phyloP scores from a whole-genome alignment of 768 basidiomycete genomes.

The Artomyces pyxidatus region DNA sequence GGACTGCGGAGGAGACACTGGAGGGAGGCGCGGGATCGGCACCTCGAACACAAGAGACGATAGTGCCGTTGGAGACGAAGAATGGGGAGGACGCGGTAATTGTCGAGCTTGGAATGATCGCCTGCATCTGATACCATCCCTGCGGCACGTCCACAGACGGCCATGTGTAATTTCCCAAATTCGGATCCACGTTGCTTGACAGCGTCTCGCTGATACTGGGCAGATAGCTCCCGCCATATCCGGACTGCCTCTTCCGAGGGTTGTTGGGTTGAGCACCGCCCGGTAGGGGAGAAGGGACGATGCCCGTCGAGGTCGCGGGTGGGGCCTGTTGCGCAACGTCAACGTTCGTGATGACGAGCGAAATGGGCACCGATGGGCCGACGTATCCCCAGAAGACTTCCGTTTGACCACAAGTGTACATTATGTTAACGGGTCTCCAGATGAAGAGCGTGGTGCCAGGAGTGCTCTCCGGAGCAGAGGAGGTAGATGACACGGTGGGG shows the following conservation, averaged over 20 bases:
- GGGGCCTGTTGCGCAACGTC: constrained; percentile 24
- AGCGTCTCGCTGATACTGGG: constrained; percentile 20
- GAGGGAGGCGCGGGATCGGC: constrained; percentile 4
- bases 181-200: constrained; percentile 23
- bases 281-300: constrained; percentile 10
- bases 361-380: constrained; percentile 18
- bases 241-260: not conserved
- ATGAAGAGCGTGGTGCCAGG: not conserved
- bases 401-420: constrained; percentile 28
- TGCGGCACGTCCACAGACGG: constrained; percentile 34
- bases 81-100: constrained; percentile 24
- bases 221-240: constrained; percentile 7
- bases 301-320: not conserved
- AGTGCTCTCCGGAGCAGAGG: not conserved
- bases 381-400: constrained; percentile 22
- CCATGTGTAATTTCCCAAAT: constrained; percentile 31
- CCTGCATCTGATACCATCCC: constrained; percentile 39
- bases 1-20: constrained; percentile 18
- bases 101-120: constrained; percentile 7
- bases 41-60: constrained; percentile 26
- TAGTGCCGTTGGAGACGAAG: constrained; percentile 29
- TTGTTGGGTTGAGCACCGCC: not conserved
- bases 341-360: constrained; percentile 33
- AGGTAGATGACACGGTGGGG: not conserved
- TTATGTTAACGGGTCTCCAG: constrained; percentile 12